Evolutionary conservation across 305 asterid genomes (phyloP).

Genomic region (Solanum chacoense): DNA sequence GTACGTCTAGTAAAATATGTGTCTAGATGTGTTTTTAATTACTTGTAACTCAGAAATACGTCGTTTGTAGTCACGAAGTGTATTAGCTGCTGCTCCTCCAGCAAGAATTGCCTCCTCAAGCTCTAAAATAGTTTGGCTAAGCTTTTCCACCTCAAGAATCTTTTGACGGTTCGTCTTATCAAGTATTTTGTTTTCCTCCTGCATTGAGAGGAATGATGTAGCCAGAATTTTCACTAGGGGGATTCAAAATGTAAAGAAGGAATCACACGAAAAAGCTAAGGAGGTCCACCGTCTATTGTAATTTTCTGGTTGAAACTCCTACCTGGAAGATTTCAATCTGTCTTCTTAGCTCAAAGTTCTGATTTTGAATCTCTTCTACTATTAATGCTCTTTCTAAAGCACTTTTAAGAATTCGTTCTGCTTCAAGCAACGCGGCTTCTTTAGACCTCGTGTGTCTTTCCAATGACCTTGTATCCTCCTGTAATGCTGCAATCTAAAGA

Average conservation of each 20-base stretch:
- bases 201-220: not conserved
- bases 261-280: not conserved
- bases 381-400: constrained; percentile 77
- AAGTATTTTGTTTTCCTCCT: constrained; percentile 86
- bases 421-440: constrained; percentile 83
- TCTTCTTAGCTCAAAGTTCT: constrained; percentile 60
- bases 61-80: constrained; percentile 57
- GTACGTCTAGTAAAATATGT: not conserved
- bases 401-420: constrained; percentile 66
- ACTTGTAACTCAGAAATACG: constrained; percentile 64
- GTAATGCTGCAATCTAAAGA: constrained; percentile 53
- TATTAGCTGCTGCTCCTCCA: constrained; percentile 79
- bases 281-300: not conserved
- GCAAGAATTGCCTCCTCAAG: constrained; percentile 91
- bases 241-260: not conserved
- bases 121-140: constrained; percentile 62
- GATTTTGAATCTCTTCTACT: constrained; percentile 84
- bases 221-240: not conserved
- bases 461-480: constrained; percentile 67
- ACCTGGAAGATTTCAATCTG: constrained; percentile 86
- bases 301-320: not conserved
- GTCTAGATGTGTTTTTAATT: not conserved
- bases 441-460: constrained; percentile 71
- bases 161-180: constrained; percentile 74
- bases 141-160: constrained; percentile 76